Evolutionary conservation across 2,329 filamentous ascomycete species (phyloP), one percentile per base, ranked within the genome.

Genomic region (Ophiostoma perfectum): DNA sequence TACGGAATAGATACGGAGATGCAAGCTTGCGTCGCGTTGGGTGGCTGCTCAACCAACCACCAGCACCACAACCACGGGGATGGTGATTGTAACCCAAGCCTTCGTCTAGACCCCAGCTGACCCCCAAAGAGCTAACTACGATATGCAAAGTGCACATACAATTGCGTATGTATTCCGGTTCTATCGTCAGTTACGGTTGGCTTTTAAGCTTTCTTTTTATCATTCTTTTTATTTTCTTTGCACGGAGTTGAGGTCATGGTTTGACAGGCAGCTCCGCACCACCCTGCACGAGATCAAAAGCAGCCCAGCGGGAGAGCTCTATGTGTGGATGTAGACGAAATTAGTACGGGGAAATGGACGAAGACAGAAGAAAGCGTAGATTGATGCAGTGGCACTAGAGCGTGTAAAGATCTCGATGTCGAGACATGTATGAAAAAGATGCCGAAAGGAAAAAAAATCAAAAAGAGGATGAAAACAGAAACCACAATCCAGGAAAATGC

Each of bases 91-190:
- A 55, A 55, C 49, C 49, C 47, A 52, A 18, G 47, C 16, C 47
- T 52, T 27, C 47, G 47, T n/a, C 47, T 52, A 52, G 47, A 52
- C 47, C 49, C 49, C 49, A 55, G 49, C 49, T 55, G 49, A 55
- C 49, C 49, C 49, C 49, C n/a, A 36, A 11, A 27, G 12, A 55
- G 49, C 18, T 11, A 55, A 9, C 49, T 9, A 55, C 27, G 27
- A 11, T 4, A 27, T 52, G 16, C 11, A 11, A 55, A 55, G 47
- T 27, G 27, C n/a, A 55, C 45, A 5, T 14, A 14, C 5, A 27
- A 18, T 7, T 6, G n/a, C n/a, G 12, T 27, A 18, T 18, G 12
- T 16, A 27, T 55, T 55, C n/a, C 27, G 49, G 49, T 18, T 55
- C 12, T 55, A 27, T n/a, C 11, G 6, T 55, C 27, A 27, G 27